Evolutionary conservation across 164 flowering plant genomes (phyloP).

Genomic region (Akebia trifoliata): DNA sequence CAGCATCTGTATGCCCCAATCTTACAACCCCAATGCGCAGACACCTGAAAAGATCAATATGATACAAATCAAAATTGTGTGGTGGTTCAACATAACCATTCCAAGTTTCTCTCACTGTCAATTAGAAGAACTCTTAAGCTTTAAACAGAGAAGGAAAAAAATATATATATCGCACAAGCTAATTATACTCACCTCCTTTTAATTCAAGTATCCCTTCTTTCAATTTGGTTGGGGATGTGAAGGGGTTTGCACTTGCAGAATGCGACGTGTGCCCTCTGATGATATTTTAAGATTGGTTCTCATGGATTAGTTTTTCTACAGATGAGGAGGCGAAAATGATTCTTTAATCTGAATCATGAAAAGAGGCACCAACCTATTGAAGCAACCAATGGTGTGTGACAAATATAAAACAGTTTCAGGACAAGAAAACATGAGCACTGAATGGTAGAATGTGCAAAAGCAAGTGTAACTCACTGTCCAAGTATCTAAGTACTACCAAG

Average conservation of each 20-base stretch:
- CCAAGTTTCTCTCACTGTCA: constrained; percentile 25
- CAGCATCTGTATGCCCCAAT: too few species aligned
- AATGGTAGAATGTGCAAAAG: too few species aligned
- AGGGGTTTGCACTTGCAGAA: too few species aligned
- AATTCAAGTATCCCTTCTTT: constrained; percentile 12
- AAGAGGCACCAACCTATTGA: too few species aligned
- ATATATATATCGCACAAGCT: constrained; percentile 27
- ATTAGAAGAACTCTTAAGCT: constrained; percentile 29
- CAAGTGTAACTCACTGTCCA: too few species aligned
- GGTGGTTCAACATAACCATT: constrained; percentile 39
- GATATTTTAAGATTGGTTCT: too few species aligned
- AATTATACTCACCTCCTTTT: constrained; percentile 17
- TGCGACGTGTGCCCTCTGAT: too few species aligned
- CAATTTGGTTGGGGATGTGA: constrained; percentile 8
- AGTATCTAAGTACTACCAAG: too few species aligned
- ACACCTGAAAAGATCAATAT: constrained; percentile 44
- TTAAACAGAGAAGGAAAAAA: constrained; percentile 13
- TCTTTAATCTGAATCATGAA: constrained; percentile 16
- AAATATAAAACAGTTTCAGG: constrained; percentile 12
- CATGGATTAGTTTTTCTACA: constrained; percentile 21
- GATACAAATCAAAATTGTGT: constrained; percentile 73
- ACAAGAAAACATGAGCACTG: too few species aligned
- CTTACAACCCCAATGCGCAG: too few species aligned
- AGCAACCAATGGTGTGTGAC: constrained; percentile 22
- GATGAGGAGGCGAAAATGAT: constrained; percentile 4